phyloP scores from a whole-genome alignment of 1,284 basidiomycete genomes.

The Ustilago cynodontis region DNA sequence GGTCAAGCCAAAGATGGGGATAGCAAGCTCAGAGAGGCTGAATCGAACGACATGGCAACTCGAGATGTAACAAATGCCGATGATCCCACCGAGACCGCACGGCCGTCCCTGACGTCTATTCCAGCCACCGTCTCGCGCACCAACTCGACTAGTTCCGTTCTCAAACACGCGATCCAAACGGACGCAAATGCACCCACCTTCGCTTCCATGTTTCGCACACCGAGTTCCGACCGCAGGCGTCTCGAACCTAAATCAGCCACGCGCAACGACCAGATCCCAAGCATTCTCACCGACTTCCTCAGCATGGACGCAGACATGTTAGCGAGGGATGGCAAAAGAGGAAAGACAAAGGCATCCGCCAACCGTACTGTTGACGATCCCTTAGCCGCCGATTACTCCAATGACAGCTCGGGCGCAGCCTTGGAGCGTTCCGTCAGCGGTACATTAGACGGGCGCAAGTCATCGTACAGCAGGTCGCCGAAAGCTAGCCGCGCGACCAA shows the following conservation, averaged over 20 bases:
- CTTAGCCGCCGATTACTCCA: not conserved
- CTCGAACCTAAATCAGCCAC: conserved; percentile 42
- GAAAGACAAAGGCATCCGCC: conserved; percentile 10
- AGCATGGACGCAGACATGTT: conserved; percentile 28
- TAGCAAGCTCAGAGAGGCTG: not conserved
- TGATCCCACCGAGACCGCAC: not conserved
- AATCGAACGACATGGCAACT: not conserved
- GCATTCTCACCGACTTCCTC: conserved; percentile 47
- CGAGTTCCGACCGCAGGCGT: conserved; percentile 18
- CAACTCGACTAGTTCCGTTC: not conserved
- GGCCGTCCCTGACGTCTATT: not conserved
- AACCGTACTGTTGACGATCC: conserved; percentile 4
- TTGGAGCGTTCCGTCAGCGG: conserved; percentile 29
- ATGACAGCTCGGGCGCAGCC: conserved; percentile 4
- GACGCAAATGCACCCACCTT: conserved; percentile 1
- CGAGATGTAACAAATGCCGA: not conserved
- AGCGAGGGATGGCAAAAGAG: conserved; percentile 14
- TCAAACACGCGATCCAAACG: not conserved
- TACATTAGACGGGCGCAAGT: conserved; percentile 31
- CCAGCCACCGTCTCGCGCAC: not conserved
- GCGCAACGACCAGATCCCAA: conserved; percentile 34
- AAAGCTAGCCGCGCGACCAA: conserved; percentile 35
- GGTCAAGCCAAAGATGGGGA: not conserved
- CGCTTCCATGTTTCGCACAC: conserved; percentile 6
- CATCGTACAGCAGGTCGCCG: conserved; percentile 32